Conservation (phyloP, 257 asterid genomes). For the Gentiana straminea region DNA sequence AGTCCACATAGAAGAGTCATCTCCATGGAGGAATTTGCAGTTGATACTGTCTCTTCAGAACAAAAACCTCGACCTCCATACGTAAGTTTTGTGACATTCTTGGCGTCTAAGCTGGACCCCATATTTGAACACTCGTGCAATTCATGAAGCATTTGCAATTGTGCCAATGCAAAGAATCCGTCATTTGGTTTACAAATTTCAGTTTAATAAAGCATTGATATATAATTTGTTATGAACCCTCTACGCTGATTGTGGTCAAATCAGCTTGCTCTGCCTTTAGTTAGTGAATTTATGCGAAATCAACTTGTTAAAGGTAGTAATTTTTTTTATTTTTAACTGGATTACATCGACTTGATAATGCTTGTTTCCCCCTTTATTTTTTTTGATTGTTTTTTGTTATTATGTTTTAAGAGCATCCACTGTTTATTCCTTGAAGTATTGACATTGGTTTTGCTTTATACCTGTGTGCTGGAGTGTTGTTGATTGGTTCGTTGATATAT, state of each 20-base stretch:
- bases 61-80: slow-evolving; percentile 24
- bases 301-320: too few species aligned
- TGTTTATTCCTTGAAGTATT: neutral
- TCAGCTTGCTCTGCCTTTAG: too few species aligned
- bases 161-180: too few species aligned
- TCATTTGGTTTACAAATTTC: neutral
- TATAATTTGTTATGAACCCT: too few species aligned
- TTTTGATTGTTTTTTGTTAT: neutral
- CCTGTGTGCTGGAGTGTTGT: slow-evolving; percentile 2
- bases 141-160: neutral
- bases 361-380: too few species aligned
- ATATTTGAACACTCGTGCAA: slow-evolving; percentile 3
- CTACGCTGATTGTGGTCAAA: too few species aligned
- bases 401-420: neutral
- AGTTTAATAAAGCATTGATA: neutral
- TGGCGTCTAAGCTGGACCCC: neutral
- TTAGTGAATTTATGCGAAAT: too few species aligned
- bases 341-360: too few species aligned
- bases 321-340: too few species aligned
- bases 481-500: neutral
- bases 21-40: slow-evolving; percentile 64
- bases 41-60: slow-evolving; percentile 50
- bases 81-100: slow-evolving; percentile 21
- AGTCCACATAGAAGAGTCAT: slow-evolving; percentile 15
- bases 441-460: neutral